Conservation (phyloP, 176 grass and related monocot genomes). For the Juncus inflexus region DNA sequence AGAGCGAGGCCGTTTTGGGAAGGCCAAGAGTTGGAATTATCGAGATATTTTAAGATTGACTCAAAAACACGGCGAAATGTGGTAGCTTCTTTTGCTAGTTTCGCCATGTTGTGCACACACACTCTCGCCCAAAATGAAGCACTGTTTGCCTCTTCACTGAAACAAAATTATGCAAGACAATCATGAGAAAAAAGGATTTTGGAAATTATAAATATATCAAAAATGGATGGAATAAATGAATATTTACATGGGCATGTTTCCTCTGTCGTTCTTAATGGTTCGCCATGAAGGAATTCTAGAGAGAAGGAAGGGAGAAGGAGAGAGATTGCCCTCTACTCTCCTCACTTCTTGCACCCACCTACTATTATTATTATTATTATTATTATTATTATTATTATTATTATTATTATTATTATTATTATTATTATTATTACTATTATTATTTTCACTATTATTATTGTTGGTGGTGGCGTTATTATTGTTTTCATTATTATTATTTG, state of each 20-base stretch:
- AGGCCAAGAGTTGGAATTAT: constrained; percentile 70
- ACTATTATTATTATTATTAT: constrained; percentile 28
- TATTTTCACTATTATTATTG: too few species aligned
- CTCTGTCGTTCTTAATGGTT: constrained; percentile 63
- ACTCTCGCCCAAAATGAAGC: constrained; percentile 93
- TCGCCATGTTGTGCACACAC: constrained; percentile 93
- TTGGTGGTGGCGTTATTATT: constrained; percentile 11
- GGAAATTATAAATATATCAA: background rate
- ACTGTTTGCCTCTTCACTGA: constrained; percentile 76
- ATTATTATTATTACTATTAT: constrained; percentile 10
- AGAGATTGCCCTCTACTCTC: constrained; percentile 46
- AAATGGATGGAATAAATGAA: background rate
- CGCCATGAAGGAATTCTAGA: constrained; percentile 57
- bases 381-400: constrained; percentile 16
- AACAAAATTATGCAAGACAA: constrained; percentile 19
- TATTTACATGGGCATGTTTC: constrained; percentile 63
- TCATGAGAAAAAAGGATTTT: constrained; percentile 13
- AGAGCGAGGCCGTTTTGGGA: constrained; percentile 64
- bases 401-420: constrained; percentile 23
- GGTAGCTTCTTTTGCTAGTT: constrained; percentile 79
- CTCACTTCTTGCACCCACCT: constrained; percentile 51
- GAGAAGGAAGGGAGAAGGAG: constrained; percentile 48
- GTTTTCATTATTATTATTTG: constrained; percentile 16
- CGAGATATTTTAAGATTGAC: constrained; percentile 83
- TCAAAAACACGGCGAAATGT: constrained; percentile 91